phyloP scores from a whole-genome alignment of 2,329 filamentous ascomycete genomes.

The Aspergillus novofumigatus region DNA sequence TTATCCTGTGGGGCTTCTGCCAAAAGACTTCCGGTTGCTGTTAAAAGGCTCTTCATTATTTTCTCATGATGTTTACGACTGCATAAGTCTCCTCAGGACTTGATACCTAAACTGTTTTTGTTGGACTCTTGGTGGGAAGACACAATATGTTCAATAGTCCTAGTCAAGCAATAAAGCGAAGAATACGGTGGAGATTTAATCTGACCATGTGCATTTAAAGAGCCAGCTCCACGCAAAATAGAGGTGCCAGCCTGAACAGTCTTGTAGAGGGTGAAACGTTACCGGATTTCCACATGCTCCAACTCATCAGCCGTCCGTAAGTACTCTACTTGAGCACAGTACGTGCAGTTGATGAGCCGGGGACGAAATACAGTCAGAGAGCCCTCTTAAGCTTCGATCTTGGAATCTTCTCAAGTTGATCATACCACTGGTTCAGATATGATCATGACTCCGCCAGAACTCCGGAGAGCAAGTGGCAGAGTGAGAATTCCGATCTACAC shows the following conservation, averaged over 20 bases:
- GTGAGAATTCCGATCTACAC: background rate
- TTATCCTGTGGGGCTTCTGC: background rate
- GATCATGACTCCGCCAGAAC: conserved; percentile 7
- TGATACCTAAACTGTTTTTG: background rate
- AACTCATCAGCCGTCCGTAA: conserved; percentile 12
- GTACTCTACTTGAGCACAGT: conserved; percentile 22
- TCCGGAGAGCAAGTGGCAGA: background rate
- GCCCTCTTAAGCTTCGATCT: conserved; percentile 26
- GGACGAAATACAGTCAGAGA: conserved; percentile 34
- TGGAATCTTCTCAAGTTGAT: conserved; percentile 20
- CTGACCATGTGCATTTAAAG: background rate
- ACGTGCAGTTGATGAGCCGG: conserved; percentile 8
- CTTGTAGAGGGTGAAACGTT: conserved; percentile 40
- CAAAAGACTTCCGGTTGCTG: background rate
- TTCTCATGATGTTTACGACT: background rate
- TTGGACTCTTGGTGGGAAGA: background rate
- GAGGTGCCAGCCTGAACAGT: background rate
- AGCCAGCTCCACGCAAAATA: background rate
- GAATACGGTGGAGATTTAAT: background rate
- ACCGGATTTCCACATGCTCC: conserved; percentile 23
- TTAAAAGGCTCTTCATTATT: background rate
- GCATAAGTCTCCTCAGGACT: background rate
- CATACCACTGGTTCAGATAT: conserved; percentile 17
- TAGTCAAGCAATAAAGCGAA: background rate
- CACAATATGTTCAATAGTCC: background rate